Evolutionary conservation across 129 eudicot genomes (phyloP).

Genomic region (Deinandra increscens): DNA sequence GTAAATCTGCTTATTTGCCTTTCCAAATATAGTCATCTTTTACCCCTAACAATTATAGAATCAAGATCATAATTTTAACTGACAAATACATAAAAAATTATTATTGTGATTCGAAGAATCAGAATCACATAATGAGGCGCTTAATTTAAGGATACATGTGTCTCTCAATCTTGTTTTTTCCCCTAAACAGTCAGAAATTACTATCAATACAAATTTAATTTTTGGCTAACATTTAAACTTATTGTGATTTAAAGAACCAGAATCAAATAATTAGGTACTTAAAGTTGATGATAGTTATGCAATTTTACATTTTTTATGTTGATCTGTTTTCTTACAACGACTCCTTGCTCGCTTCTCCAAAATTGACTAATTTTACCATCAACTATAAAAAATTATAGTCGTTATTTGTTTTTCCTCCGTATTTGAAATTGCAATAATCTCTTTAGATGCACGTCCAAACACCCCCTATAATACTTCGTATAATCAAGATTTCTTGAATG

Average conservation of each 20-base stretch:
- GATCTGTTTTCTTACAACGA: neutral
- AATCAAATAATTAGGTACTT: neutral
- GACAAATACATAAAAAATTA: neutral
- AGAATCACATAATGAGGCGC: neutral
- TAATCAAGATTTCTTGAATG: neutral
- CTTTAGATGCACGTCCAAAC: neutral
- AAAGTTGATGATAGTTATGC: neutral
- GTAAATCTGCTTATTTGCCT: neutral
- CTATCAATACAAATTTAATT: neutral
- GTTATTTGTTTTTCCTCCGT: neutral
- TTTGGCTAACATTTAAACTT: neutral
- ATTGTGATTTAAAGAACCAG: neutral
- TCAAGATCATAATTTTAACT: neutral
- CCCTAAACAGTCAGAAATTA: neutral
- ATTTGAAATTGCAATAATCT: neutral
- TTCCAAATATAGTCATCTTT: neutral
- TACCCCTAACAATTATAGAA: neutral
- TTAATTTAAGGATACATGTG: no score
- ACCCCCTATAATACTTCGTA: neutral
- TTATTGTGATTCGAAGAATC: neutral
- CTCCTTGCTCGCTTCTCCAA: neutral
- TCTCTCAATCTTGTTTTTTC: no score
- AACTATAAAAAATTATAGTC: neutral
- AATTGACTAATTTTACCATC: neutral
- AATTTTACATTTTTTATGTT: neutral